Evolutionary conservation across 2,329 filamentous ascomycete genomes (phyloP), one percentile per base, ranked within the genome.

Genomic region (Bipolaris sorokiniana): DNA sequence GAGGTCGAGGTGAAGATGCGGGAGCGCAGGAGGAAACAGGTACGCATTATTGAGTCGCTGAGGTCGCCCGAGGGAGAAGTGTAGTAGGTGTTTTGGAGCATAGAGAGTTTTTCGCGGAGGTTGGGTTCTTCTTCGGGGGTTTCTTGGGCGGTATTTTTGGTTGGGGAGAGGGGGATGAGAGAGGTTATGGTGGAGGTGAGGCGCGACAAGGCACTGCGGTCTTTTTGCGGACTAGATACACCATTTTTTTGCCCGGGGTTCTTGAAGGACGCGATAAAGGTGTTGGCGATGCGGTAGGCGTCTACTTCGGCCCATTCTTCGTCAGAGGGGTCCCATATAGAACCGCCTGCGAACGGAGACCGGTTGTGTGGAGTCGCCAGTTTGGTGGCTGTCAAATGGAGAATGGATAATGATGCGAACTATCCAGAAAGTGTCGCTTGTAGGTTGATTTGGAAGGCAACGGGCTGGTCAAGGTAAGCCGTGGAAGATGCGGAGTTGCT

Each of bases 281-380:
- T 63, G 37, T 18, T 34, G 5, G 37, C 51, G 40, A 58, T 40
- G 6, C 38, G 42, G 4, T 5, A 37, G 1, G 58, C 54, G 40
- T 63, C 49, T 1, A 61, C 2, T 1, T 58, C 54, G 9, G 22
- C 15, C 61, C 61, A 64, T 47, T 62, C 61, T 20, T 54, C 48
- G 22, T 63, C 61, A 11, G 54, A 51, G 3, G 58, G 56, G 7
- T 62, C 61, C 58, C 61, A 63, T 41, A 62, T 36, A 0, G 51
- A 47, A 20, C 23, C 46, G 7, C 33, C 22, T 7, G 46, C 58
- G 16, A 48, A 49, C 2, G 45, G 41, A 5, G 48, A 56, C 5
- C 37, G 34, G 34, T 38, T 31, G n/a, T 20, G 41, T 3, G 18
- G 22, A 37, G 34, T 16, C 10, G 38, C 34, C 45, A 54, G 38